Conservation (phyloP, 2,329 filamentous ascomycete genomes). For the Camillea tinctor region DNA sequence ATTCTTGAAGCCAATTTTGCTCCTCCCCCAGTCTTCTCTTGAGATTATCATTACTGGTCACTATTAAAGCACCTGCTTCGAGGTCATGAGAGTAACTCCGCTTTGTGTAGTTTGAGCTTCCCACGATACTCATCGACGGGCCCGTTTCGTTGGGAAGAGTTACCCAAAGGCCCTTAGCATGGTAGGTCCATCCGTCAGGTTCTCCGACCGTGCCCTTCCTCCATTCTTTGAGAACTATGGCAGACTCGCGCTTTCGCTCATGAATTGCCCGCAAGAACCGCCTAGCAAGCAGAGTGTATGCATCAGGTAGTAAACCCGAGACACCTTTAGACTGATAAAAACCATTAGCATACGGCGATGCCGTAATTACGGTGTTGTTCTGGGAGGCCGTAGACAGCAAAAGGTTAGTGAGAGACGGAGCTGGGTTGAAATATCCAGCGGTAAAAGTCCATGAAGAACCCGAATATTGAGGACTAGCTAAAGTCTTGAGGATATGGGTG, state of each 20-base stretch:
- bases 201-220: conserved; percentile 75
- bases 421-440: conserved; percentile 97
- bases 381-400: conserved; percentile 70
- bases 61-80: conserved; percentile 82
- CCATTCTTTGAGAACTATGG: conserved; percentile 84
- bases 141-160: conserved; percentile 64
- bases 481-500: conserved; percentile 67
- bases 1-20: conserved; percentile 74
- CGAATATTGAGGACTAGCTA: conserved; percentile 62
- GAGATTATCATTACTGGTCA: conserved; percentile 73
- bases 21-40: conserved; percentile 75
- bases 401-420: conserved; percentile 75
- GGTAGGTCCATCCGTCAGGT: conserved; percentile 91
- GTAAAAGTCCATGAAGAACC: conserved; percentile 91
- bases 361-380: conserved; percentile 82
- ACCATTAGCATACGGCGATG: conserved; percentile 89
- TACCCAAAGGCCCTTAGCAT: conserved; percentile 94
- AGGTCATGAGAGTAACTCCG: conserved; percentile 89
- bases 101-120: conserved; percentile 94
- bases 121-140: conserved; percentile 79
- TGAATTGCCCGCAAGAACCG: conserved; percentile 69
- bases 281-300: conserved; percentile 85
- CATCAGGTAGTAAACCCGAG: conserved; percentile 84
- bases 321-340: conserved; percentile 89
- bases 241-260: conserved; percentile 45